These are phyloP conservation scores for Sclerotinia trifoliorum DNA, from an alignment of 2,329 filamentous ascomycete genomes.

Conservation along the genomic window DNA sequence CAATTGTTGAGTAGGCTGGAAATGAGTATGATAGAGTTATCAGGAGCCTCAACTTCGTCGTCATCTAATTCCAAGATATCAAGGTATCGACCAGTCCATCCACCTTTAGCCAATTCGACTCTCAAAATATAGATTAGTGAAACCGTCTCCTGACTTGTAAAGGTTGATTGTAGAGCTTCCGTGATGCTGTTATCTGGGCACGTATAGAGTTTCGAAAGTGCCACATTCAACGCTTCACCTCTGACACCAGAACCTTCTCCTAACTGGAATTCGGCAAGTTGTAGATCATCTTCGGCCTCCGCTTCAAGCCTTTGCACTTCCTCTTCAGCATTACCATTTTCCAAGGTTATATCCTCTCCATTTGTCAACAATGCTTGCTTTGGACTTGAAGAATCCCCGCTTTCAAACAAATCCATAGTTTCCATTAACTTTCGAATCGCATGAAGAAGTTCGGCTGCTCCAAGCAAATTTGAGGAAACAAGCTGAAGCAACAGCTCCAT, in stretches of 20 bases:
- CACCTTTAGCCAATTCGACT: conserved; percentile 69
- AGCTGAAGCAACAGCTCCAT: conserved; percentile 66
- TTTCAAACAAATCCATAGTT: conserved; percentile 58
- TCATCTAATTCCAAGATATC: conserved; percentile 50
- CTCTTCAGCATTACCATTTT: conserved; percentile 38
- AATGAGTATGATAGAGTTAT: conserved; percentile 69
- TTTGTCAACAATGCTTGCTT: conserved; percentile 36
- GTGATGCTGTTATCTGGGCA: conserved; percentile 62
- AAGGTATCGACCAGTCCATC: conserved; percentile 72
- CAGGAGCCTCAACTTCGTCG: conserved; percentile 54
- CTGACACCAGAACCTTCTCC: conserved; percentile 62
- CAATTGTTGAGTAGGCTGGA: conserved; percentile 70
- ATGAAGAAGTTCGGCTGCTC: conserved; percentile 63
- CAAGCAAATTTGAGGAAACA: conserved; percentile 63
- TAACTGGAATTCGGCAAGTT: conserved; percentile 65
- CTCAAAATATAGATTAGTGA: conserved; percentile 71
- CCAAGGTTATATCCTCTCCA: conserved; percentile 26
- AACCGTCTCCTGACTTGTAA: conserved; percentile 66
- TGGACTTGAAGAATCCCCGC: conserved; percentile 30
- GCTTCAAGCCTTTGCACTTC: conserved; percentile 54
- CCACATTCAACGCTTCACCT: conserved; percentile 62
- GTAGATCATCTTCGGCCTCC: conserved; percentile 62
- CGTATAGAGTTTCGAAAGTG: conserved; percentile 67
- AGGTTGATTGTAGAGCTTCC: conserved; percentile 59
- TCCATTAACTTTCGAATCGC: conserved; percentile 66